Conservation (phyloP, 202 grass and related monocot genomes). For the Eragrostis tef region DNA sequence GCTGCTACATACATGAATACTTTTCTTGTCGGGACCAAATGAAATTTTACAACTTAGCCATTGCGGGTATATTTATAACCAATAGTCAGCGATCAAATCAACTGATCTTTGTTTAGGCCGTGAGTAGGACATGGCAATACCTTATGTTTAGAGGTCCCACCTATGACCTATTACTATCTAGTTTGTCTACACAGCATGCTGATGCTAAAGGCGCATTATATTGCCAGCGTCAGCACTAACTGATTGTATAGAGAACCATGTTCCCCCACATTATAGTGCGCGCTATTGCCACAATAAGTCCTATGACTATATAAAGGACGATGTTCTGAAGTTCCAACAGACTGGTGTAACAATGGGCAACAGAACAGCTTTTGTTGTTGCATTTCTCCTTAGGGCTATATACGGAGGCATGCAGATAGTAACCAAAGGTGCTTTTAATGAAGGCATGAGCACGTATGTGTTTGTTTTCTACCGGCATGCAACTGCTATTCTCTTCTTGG, state of each 20-base stretch:
- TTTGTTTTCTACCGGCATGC: slow-evolving; percentile 70
- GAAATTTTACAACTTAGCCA: not conserved
- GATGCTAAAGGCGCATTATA: slow-evolving; percentile 17
- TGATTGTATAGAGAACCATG: not conserved
- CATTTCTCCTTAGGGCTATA: slow-evolving; percentile 51
- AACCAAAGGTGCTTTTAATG: slow-evolving; percentile 50
- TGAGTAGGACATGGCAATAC: not conserved
- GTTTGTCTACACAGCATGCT: not conserved
- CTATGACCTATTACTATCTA: not conserved
- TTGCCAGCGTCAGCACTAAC: not conserved
- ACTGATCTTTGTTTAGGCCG: not conserved
- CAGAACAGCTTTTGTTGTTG: slow-evolving; percentile 39
- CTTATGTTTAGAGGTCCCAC: not conserved
- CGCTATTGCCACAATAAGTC: not conserved
- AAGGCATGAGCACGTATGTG: slow-evolving; percentile 55
- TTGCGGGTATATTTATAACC: not conserved
- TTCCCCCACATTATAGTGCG: not conserved
- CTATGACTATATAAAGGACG: slow-evolving; percentile 10
- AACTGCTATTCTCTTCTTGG: slow-evolving; percentile 47
- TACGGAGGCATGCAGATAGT: slow-evolving; percentile 58
- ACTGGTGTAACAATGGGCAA: slow-evolving; percentile 42
- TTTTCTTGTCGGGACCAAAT: not conserved
- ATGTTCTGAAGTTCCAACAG: not conserved
- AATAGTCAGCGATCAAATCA: not conserved
- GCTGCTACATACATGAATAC: not conserved